Evolutionary conservation across 2,329 filamentous ascomycete genomes (phyloP).

Genomic region (Raffaelea albimanens): DNA sequence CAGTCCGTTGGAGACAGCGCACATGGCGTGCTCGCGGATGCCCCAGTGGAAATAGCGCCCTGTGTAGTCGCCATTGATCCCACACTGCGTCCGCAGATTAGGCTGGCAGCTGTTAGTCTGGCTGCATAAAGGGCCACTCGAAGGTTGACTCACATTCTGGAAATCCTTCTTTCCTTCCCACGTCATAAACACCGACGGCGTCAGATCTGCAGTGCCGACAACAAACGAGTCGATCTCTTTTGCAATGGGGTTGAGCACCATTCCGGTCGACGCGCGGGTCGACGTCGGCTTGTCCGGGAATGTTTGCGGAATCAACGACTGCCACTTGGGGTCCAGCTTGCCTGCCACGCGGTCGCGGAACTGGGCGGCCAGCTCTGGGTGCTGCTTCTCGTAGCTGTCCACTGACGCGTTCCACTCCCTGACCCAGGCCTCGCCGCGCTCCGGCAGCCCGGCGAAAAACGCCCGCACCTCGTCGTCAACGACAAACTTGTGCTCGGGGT

Average conservation of each 20-base stretch:
- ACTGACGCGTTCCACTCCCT: constrained; percentile 38
- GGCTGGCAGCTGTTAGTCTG: too few species aligned
- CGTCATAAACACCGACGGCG: constrained; percentile 38
- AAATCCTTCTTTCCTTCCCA: constrained; percentile 41
- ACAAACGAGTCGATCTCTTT: constrained; percentile 29
- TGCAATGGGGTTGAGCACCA: constrained; percentile 39
- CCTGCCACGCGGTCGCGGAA: constrained; percentile 39
- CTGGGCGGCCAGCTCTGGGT: constrained; percentile 23
- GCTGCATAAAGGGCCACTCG: too few species aligned
- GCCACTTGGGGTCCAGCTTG: constrained; percentile 32
- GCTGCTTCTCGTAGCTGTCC: constrained; percentile 7
- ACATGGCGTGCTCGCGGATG: constrained; percentile 54
- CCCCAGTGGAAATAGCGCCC: constrained; percentile 52
- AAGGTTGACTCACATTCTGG: constrained; percentile 34
- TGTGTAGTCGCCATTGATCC: constrained; percentile 20
- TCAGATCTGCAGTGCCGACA: constrained; percentile 37
- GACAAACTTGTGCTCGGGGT: constrained; percentile 36
- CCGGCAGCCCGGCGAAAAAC: constrained; percentile 41
- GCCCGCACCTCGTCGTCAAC: constrained; percentile 34
- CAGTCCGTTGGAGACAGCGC: constrained; percentile 45
- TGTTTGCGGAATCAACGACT: constrained; percentile 29
- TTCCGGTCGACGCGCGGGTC: constrained; percentile 34
- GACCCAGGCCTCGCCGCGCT: constrained; percentile 31
- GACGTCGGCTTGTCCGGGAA: constrained; percentile 40
- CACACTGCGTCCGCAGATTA: constrained; percentile 10